These are phyloP conservation scores for Penicillium riverlandense DNA, from an alignment of 495 filamentous ascomycete species.

Conservation along the genomic window DNA sequence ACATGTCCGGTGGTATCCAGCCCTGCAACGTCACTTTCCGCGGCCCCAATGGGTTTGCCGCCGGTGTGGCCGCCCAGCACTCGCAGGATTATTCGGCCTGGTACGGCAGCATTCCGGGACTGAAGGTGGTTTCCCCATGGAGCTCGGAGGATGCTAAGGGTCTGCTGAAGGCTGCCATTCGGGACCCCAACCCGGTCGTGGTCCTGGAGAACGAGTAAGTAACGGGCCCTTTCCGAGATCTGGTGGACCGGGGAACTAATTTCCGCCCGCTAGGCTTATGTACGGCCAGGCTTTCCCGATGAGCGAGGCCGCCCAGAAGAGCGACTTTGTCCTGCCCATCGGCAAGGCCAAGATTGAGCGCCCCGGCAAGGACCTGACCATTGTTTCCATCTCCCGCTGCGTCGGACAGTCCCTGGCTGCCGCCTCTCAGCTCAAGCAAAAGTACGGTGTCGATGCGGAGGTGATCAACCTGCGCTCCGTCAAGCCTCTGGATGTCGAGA, in stretches of 20 bases:
- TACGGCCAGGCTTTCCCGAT: slow-evolving; percentile 93
- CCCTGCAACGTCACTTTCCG: slow-evolving; percentile 99
- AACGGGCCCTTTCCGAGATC: background rate
- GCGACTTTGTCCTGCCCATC: slow-evolving; percentile 91
- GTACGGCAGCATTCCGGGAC: slow-evolving; percentile 95
- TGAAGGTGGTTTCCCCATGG: slow-evolving; percentile 95
- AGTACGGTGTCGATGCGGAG: slow-evolving; percentile 92
- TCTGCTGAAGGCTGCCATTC: slow-evolving; percentile 92
- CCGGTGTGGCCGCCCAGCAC: slow-evolving; percentile 95
- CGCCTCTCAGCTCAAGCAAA: slow-evolving; percentile 83
- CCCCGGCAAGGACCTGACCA: slow-evolving; percentile 88
- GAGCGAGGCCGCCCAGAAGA: slow-evolving; percentile 89
- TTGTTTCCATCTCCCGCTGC: slow-evolving; percentile 88
- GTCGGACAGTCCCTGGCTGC: slow-evolving; percentile 88
- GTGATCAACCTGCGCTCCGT: slow-evolving; percentile 97
- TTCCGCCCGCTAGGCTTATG: slow-evolving; percentile 51
- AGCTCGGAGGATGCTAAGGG: slow-evolving; percentile 98
- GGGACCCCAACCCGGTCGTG: slow-evolving; percentile 93
- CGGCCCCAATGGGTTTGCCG: slow-evolving; percentile 94
- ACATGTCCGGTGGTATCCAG: slow-evolving; percentile 99
- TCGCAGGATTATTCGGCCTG: slow-evolving; percentile 97
- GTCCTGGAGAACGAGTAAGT: slow-evolving; percentile 91
- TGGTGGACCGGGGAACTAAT: slow-evolving; percentile 9
- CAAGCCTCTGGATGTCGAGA: slow-evolving; percentile 93
- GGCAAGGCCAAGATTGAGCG: slow-evolving; percentile 99